Conservation (phyloP, 2,329 filamentous ascomycete species). For the Truncatella angustata region DNA sequence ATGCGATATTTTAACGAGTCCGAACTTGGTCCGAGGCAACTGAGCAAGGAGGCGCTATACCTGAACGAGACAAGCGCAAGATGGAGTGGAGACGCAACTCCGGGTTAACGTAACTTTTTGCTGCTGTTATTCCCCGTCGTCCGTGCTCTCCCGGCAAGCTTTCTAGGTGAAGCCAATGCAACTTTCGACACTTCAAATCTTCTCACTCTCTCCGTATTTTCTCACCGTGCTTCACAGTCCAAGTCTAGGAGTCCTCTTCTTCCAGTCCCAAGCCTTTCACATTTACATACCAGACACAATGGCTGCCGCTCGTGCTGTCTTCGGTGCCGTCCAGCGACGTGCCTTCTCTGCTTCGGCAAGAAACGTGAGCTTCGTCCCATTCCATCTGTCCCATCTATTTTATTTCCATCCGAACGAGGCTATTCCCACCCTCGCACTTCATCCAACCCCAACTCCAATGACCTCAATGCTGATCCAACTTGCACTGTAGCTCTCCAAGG, state of each 20-base stretch:
- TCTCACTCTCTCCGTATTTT: neutral
- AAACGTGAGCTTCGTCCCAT: constrained; percentile 55
- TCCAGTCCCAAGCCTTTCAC: neutral
- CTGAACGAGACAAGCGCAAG: neutral
- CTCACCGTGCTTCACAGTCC: constrained; percentile 1
- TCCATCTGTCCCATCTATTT: constrained; percentile 11
- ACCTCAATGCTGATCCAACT: constrained; percentile 13
- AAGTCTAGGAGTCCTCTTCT: neutral
- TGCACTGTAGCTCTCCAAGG: constrained; percentile 81
- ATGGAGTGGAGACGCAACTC: neutral
- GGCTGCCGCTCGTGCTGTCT: constrained; percentile 29
- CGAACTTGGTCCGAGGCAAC: too few relatives aligned
- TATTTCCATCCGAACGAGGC: neutral
- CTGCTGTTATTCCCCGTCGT: neutral
- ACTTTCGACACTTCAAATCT: neutral
- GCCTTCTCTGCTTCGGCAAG: constrained; percentile 79
- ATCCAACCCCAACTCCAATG: neutral
- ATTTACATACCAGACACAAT: constrained; percentile 17
- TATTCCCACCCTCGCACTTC: neutral
- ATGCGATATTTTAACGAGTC: too few relatives aligned
- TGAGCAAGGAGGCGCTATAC: neutral
- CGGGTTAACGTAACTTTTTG: constrained; percentile 6
- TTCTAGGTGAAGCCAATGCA: neutral
- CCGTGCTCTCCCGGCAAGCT: neutral
- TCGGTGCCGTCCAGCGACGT: constrained; percentile 61